Evolutionary conservation across 2,329 filamentous ascomycete genomes (phyloP), one percentile per base, ranked within the genome.

Genomic region (Aureobasidium zeae): DNA sequence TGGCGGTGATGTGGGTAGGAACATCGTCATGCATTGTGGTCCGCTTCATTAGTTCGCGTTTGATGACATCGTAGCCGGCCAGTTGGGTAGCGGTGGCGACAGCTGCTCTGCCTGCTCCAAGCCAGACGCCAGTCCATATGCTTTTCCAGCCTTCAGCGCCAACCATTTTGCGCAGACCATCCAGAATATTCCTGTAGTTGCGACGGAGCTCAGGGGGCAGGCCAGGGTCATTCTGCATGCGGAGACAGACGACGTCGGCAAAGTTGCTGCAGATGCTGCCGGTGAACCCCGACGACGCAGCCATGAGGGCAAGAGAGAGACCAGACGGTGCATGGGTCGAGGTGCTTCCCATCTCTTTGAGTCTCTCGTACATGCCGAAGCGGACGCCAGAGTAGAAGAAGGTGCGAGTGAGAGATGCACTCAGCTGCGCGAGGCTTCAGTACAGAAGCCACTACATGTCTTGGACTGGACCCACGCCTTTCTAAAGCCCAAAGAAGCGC

Each of bases 61-160:
- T 53, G 50, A 51, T 44, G 15, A 53, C 44, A 39, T 53, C 51
- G 44, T 53, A 53, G 12, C 51, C 51, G 22, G 51, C 51, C 17
- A 53, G 42, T 34, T 53, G 51, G 5, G 51, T 52, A 8, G 51
- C 51, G 2, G 50, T 50, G 4, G 39, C 46, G 9, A 53, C 44
- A 3, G 47, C 48, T 45, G 51, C 48, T 48, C 51, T 48, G 29
- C 44, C 50, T 8, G 51, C 51, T 28, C 50, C 51, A 17, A 52
- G 36, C 41, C 49, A 50, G 10, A 51, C 51, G 11, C 51, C 51
- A 10, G 51, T 53, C 51, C 51, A 53, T 26, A 53, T 52, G 34
- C 51, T 52, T 45, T 35, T 39, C 48, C 48, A 53, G 6, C 51
- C 51, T 47, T 53, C 51, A 11, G 36, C 28, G 5, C 46, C 46